These are phyloP conservation scores for Comarum palustre DNA, from an alignment of 306 rosid species.

Conservation along the genomic window DNA sequence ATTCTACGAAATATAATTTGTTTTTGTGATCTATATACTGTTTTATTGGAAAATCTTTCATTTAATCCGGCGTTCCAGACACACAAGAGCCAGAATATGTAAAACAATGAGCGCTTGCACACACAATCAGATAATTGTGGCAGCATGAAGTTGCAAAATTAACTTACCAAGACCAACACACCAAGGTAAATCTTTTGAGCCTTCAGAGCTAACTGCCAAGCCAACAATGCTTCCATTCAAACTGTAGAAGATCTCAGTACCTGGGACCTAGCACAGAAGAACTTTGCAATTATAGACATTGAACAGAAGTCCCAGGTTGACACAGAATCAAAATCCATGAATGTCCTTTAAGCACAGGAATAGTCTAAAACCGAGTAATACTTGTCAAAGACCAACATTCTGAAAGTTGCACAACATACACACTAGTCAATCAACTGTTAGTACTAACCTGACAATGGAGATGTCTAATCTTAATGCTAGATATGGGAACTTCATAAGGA, in stretches of 20 bases:
- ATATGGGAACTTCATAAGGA: constrained; percentile 86
- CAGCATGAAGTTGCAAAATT: constrained; percentile 8
- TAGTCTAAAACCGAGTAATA: not conserved
- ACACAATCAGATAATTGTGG: not conserved
- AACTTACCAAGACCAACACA: constrained; percentile 90
- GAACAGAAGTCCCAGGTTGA: not conserved
- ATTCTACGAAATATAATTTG: not conserved
- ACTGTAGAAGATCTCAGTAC: constrained; percentile 58
- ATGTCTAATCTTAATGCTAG: constrained; percentile 70
- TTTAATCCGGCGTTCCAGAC: not conserved
- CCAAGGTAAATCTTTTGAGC: constrained; percentile 54
- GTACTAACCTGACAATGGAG: constrained; percentile 68
- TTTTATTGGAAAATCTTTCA: not conserved
- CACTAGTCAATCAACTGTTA: constrained; percentile 13
- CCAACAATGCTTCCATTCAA: constrained; percentile 85
- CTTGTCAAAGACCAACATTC: not conserved
- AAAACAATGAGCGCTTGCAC: not conserved
- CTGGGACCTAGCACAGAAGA: constrained; percentile 60
- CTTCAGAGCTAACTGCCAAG: constrained; percentile 68
- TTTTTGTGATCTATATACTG: not conserved
- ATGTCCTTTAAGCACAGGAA: not conserved
- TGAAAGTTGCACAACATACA: not conserved
- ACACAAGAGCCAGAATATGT: not conserved
- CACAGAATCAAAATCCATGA: not conserved
- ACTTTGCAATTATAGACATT: constrained; percentile 13